Percentiles rank a stretch among this genome's conserved stretches.
Evolutionary conservation across 2,329 filamentous ascomycete genomes (phyloP).

Genomic region (Simplicillium sp.): DNA sequence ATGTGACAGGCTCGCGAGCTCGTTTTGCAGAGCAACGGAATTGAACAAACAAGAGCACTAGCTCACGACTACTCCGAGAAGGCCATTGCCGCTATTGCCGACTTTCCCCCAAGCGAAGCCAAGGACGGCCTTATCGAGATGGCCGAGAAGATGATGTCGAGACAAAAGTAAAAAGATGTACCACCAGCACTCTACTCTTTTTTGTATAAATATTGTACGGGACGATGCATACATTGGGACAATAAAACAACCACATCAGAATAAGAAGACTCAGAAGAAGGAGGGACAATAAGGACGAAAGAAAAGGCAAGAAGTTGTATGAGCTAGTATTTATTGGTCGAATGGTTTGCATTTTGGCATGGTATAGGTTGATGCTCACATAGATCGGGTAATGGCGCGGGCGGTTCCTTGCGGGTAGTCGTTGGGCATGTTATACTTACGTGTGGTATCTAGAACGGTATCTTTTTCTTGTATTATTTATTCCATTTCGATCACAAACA

Average conservation of each 20-base stretch:
- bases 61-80: slow-evolving; percentile 87
- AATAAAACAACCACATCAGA: not conserved
- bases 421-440: too few relatives aligned
- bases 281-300: slow-evolving; percentile 2
- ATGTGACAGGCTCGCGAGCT: slow-evolving; percentile 67
- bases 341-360: too few relatives aligned
- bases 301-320: too few relatives aligned
- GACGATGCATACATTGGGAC: too few relatives aligned
- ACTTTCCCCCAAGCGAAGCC: slow-evolving; percentile 89
- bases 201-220: slow-evolving; percentile 10
- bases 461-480: too few relatives aligned
- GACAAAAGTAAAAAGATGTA: slow-evolving; percentile 60
- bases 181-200: slow-evolving; percentile 2
- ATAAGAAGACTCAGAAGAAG: slow-evolving; percentile 1
- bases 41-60: slow-evolving; percentile 83
- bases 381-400: too few relatives aligned
- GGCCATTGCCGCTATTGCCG: slow-evolving; percentile 72
- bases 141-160: slow-evolving; percentile 83
- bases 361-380: too few relatives aligned
- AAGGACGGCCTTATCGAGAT: slow-evolving; percentile 88
- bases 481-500: too few relatives aligned
- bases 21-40: slow-evolving; percentile 73
- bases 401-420: too few relatives aligned
- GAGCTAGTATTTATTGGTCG: too few relatives aligned
- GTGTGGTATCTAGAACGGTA: too few relatives aligned